Evolutionary conservation across 495 filamentous ascomycete genomes (phyloP).

Genomic region (Cudoniella acicularis): DNA sequence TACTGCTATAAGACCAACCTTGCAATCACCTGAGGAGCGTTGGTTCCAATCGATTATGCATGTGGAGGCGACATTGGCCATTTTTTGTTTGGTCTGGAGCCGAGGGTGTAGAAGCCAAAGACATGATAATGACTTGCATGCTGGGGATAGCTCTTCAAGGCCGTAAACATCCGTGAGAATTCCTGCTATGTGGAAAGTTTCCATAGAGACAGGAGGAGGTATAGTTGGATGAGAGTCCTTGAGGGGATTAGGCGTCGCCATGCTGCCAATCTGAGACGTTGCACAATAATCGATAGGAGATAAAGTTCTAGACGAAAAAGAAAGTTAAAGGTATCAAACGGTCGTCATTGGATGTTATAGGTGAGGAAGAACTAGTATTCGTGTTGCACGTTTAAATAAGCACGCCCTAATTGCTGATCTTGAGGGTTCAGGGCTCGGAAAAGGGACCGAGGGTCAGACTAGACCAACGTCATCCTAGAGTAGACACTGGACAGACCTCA

Average conservation of each 20-base stretch:
- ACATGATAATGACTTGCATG: conserved; percentile 54
- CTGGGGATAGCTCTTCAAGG: conserved; percentile 60
- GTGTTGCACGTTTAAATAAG: too few species aligned
- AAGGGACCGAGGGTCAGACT: too few species aligned
- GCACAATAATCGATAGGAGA: not conserved
- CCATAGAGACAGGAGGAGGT: conserved; percentile 50
- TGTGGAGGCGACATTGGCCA: conserved; percentile 56
- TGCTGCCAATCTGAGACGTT: not conserved
- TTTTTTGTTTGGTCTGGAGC: conserved; percentile 60
- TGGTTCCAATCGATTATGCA: conserved; percentile 58
- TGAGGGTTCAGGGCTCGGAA: not conserved
- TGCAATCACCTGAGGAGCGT: conserved; percentile 23
- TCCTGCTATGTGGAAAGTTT: conserved; percentile 66
- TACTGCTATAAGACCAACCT: conserved; percentile 65
- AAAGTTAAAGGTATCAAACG: too few species aligned
- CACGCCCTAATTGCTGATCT: too few species aligned
- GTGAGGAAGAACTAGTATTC: too few species aligned
- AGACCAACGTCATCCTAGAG: not conserved
- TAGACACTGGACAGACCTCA: too few species aligned
- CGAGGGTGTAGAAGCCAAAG: conserved; percentile 88
- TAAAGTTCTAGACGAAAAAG: not conserved
- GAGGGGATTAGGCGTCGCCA: conserved; percentile 24
- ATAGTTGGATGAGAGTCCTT: conserved; percentile 4
- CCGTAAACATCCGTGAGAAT: conserved; percentile 76
- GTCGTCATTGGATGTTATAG: too few species aligned